Evolutionary conservation across 345 rosid species (phyloP), one percentile per base, ranked within the genome.

Genomic region (Trapa bicornis): DNA sequence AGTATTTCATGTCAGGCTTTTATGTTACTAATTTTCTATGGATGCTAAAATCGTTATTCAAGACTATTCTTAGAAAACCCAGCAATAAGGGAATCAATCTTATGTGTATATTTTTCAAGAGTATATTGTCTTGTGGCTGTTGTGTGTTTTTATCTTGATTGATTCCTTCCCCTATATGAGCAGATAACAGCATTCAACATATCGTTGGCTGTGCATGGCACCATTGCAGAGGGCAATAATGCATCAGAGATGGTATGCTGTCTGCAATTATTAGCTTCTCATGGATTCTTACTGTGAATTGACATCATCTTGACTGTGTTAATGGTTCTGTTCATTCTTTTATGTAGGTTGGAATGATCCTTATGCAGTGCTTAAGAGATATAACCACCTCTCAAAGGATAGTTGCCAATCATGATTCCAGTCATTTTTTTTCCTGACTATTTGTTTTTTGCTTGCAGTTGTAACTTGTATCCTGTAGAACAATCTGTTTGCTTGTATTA

Each of bases 151-250:
- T 41, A 10, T 48, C 6, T 8, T 8, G 4, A 0, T 56, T 33
- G 53, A 39, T 58, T 47, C 16, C 43, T 67, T 45, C 41, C 52
- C 35, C 43, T 14, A 3, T n/a, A n/a, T 22, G 66, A 61, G 75
- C 88, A 91, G 96, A 83, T 91, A 67, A 84, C 85, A 35, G 88
- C 97, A 72, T 91, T 91, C 78, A 87, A 91, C 72, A 84, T 91
- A 70, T 81, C 87, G 37, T 65, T 86, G 81, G 92, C 89, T 42
- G 96, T 88, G 80, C 98, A 78, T 70, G 97, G 98, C 65, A 88
- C 97, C 64, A 74, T 89, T 60, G 84, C 97, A 6, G 98, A 93
- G 78, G 77, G 81, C 67, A 80, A 22, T 22, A 22, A 81, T 72
- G 35, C 70, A 69, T 58, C 68, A 45, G 72, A 62, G 56, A 50